Percentiles rank a stretch among this genome's conserved stretches.
Conservation (phyloP, 495 filamentous ascomycete species). For the Hypoxylon intermedium region DNA sequence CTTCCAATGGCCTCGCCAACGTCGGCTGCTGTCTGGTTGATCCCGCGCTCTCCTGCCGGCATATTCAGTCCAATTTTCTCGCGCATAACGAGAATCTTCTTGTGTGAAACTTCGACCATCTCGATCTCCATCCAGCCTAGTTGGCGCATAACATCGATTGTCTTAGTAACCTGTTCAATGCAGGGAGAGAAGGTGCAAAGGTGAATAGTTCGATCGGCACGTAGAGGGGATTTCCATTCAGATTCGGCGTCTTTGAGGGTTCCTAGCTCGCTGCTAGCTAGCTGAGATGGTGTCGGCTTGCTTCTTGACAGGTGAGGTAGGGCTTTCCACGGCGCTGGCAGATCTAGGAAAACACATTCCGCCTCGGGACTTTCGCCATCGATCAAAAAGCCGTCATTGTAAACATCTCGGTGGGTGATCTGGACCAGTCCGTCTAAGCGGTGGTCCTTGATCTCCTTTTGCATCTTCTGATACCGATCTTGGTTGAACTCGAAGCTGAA, state of each 20-base stretch:
- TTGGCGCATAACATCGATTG: constrained; percentile 76
- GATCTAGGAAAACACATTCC: constrained; percentile 86
- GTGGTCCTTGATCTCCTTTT: constrained; percentile 76
- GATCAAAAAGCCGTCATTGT: constrained; percentile 80
- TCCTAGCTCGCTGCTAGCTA: constrained; percentile 23
- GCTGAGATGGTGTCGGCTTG: constrained; percentile 41
- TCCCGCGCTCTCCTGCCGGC: constrained; percentile 47
- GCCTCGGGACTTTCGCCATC: constrained; percentile 67
- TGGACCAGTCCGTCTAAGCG: constrained; percentile 73
- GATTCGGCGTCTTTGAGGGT: constrained; percentile 12
- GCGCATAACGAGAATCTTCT: constrained; percentile 78
- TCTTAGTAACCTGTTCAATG: constrained; percentile 90
- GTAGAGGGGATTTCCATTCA: constrained; percentile 69
- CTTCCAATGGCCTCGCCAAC: constrained; percentile 80
- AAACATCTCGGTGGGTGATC: constrained; percentile 92
- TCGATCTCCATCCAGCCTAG: constrained; percentile 88
- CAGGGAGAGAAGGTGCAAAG: constrained; percentile 96
- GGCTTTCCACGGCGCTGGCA: constrained; percentile 92
- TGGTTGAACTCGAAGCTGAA: constrained; percentile 94
- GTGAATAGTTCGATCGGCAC: constrained; percentile 68
- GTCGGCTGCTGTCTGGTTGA: constrained; percentile 62
- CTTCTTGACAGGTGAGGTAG: constrained; percentile 80
- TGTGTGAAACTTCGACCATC: constrained; percentile 85
- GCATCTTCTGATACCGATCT: constrained; percentile 73
- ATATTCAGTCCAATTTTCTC: constrained; percentile 72